Evolutionary conservation across 2,329 filamentous ascomycete species (phyloP).

Genomic region (Chaetomium olivaceum): DNA sequence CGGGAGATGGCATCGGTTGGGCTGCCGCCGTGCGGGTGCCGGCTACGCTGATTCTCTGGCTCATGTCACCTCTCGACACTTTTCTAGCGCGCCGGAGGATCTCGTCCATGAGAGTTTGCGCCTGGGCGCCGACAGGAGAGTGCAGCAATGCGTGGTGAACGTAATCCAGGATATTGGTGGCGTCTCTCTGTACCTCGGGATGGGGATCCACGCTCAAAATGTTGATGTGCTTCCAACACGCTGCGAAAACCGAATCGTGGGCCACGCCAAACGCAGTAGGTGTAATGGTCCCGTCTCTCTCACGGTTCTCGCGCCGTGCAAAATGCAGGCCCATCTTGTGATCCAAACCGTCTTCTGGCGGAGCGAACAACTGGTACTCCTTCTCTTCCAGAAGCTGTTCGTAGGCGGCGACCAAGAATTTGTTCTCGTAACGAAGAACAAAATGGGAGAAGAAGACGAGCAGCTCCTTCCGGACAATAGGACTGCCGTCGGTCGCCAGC

Average conservation of each 20-base stretch:
- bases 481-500: conserved; percentile 91
- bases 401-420: conserved; percentile 87
- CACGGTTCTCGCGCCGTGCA: conserved; percentile 55
- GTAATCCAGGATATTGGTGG: conserved; percentile 81
- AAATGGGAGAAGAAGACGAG: conserved; percentile 93
- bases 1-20: conserved; percentile 55
- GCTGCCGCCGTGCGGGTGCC: conserved; percentile 40
- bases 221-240: conserved; percentile 90
- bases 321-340: conserved; percentile 66
- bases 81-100: conserved; percentile 56
- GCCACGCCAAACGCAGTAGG: conserved; percentile 62
- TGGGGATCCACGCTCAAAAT: conserved; percentile 93
- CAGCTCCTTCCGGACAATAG: conserved; percentile 89
- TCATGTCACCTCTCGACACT: conserved; percentile 47
- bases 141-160: conserved; percentile 76
- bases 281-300: conserved; percentile 60
- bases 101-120: conserved; percentile 73
- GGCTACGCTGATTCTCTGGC: conserved; percentile 47
- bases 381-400: conserved; percentile 87
- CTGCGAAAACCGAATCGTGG: conserved; percentile 86
- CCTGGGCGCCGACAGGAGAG: conserved; percentile 71
- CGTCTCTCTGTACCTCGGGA: conserved; percentile 86
- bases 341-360: conserved; percentile 56
- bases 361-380: conserved; percentile 62
- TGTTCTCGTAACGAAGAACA: conserved; percentile 84